These are phyloP conservation scores for Lindgomyces ingoldianus DNA, from an alignment of 495 filamentous ascomycete genomes.

Conservation along the genomic window DNA sequence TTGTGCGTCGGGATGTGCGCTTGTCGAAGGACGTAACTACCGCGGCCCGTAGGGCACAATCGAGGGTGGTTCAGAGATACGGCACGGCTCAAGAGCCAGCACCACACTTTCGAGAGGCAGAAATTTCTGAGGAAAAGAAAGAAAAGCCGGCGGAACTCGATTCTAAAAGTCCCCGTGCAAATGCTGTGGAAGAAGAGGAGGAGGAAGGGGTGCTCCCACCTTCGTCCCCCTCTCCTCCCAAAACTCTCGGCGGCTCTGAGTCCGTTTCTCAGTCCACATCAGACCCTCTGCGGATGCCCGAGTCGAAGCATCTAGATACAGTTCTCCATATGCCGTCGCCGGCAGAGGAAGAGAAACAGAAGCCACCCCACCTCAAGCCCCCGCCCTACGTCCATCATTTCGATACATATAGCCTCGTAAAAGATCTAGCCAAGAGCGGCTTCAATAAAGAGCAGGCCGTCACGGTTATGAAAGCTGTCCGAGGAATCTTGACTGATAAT, in stretches of 20 bases:
- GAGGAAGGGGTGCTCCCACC: slow-evolving; percentile 16
- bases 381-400: slow-evolving; percentile 92
- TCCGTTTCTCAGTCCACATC: slow-evolving; percentile 18
- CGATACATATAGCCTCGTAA: slow-evolving; percentile 86
- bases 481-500: slow-evolving; percentile 72
- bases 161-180: slow-evolving; percentile 3
- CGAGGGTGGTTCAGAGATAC: slow-evolving; percentile 49
- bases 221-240: neutral
- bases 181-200: slow-evolving; percentile 31
- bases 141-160: slow-evolving; percentile 31
- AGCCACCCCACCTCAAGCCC: slow-evolving; percentile 66
- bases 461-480: slow-evolving; percentile 85
- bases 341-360: slow-evolving; percentile 51
- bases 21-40: neutral
- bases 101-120: slow-evolving; percentile 35
- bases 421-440: slow-evolving; percentile 66
- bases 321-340: slow-evolving; percentile 63
- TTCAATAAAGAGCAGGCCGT: slow-evolving; percentile 71
- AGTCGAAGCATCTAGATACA: slow-evolving; percentile 60
- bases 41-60: neutral
- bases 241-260: slow-evolving; percentile 25
- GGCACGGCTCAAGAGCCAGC: slow-evolving; percentile 66
- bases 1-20: neutral
- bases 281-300: slow-evolving; percentile 32
- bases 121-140: slow-evolving; percentile 3